Base-by-base conservation (phyloP, 2,329 filamentous ascomycete species). In the Emmonsiellopsis sp. region DNA sequence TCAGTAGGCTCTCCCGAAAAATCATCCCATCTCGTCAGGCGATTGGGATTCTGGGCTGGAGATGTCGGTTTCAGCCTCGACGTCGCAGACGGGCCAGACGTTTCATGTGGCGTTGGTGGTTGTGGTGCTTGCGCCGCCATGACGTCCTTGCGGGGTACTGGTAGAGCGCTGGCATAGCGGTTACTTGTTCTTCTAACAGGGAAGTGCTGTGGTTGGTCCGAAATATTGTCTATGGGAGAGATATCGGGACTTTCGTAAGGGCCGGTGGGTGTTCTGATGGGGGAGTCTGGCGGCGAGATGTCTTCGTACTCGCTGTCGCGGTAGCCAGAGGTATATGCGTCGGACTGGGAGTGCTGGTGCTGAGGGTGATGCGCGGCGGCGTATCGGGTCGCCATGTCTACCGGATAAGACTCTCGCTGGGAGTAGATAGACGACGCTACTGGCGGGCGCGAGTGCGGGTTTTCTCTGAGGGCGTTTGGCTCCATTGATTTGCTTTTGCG, bases 1-100 rank as follows among this genome's bases (percentile, higher is more conserved):
- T 73, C 77, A 5, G 80, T 84, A 40, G 82, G 80, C 62, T 87
- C 84, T 7, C 82, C 84, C 2, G 84, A 84, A 63, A 79, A 81
- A 47, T 79, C 78, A 68, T 88, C 83, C 83, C 83, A 86, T 60
- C 59, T 59, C n/a, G 66, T 65, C 42, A 53, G 43, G 52, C 57
- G 40, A 45, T 46, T 31, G 49, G 37, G 46, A 13, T 34, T 50
- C 52, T 55, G 55, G 46, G 52, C 51, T 46, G 57, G 59, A 10
- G 58, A 57, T 8, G 58, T 53, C 42, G 59, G 58, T 9, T 58
- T 48, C 8, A 58, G 34, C 51, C 57, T 33, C 49, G 48, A n/a
- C 44, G 57, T 5, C 13, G 56, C 33, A 43, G 58, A 43, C 11
- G 57, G 48, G 13, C 40, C 50, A 43, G 51, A 57, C 10, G 44